phyloP scores from a whole-genome alignment of 2,329 filamentous ascomycete species.

The Xylaria sp. region DNA sequence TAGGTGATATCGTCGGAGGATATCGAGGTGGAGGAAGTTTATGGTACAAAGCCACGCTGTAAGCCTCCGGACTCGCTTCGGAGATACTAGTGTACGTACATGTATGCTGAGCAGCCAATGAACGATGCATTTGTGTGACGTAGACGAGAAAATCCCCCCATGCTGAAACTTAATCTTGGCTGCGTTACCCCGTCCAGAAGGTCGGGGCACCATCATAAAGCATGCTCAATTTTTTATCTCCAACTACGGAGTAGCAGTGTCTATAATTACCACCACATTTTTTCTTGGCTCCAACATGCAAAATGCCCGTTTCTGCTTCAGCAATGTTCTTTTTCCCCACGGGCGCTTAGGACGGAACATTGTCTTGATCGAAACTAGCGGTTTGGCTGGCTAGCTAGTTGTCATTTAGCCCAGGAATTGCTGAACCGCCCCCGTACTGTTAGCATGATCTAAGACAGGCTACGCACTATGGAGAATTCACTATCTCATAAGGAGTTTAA shows the following conservation, averaged over 20 bases:
- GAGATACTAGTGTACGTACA: background rate
- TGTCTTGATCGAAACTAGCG: background rate
- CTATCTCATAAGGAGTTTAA: background rate
- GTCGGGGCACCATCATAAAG: background rate
- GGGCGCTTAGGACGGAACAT: background rate
- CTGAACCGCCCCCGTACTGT: background rate
- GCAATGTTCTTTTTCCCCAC: background rate
- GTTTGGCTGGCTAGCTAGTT: constrained; percentile 8
- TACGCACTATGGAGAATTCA: background rate
- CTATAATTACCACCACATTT: background rate
- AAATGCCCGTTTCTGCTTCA: background rate
- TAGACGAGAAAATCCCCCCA: background rate
- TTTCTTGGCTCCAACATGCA: background rate
- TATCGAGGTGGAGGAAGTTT: constrained; percentile 7
- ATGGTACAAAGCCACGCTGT: constrained; percentile 7
- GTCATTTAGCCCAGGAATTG: background rate
- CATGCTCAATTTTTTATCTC: background rate
- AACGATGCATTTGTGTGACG: constrained; percentile 2
- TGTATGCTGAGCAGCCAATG: background rate
- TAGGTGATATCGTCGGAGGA: constrained; percentile 20
- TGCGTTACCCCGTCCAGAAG: background rate
- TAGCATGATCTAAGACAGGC: background rate
- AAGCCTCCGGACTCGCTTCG: constrained; percentile 13
- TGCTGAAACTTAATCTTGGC: constrained; percentile 1
- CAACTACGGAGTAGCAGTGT: background rate